Base-by-base conservation (phyloP, 768 basidiomycete species). In the Trametes cingulata region DNA sequence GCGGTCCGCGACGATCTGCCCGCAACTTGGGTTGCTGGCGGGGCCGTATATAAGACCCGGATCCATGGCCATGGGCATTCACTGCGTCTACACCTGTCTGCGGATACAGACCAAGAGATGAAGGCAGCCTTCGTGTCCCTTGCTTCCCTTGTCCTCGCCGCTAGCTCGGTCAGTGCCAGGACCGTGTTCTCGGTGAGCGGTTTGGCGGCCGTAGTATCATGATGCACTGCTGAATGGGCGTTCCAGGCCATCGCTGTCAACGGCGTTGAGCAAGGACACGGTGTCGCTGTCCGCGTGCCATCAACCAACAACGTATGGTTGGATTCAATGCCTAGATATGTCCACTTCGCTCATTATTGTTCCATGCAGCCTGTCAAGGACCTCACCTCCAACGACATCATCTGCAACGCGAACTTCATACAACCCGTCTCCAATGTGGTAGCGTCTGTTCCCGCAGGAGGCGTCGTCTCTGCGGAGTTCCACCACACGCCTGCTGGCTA, bases 381-480 rank as follows among this genome's bases (percentile, higher is more conserved):
- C 65, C 80, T 85, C 13, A 80, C 77, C 9, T 82, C 80, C 0
- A 81, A 82, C 69, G 78, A 75, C 58, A 41, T 80, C 41, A 85
- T 84, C 55, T 85, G 84, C 76, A 85, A 85, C 65, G 83, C 82
- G 65, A 79, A 80, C n/a, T 82, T 81, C 67, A 75, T 76, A 40
- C 72, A 75, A 58, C 82, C 81, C 15, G 67, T 82, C 12, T 82
- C 80, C 3, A 68, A 66, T 17, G 72, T 71, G 2, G 69, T 82
- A 39, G 81, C 84, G 61, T 72, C 74, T 20, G 81, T 82, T 17
- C 73, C 83, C 0, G 84, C 83, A 58, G 83, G 84, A 29, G 74
- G 80, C 3, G 72, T 74, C 57, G 77, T 85, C 40, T 79, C 81
- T 7, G 78, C 81, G 27, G 79, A 84, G 62, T 85, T 75, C 75